Percentiles rank a stretch among this genome's conserved stretches.
phyloP scores from a whole-genome alignment of 768 basidiomycete genomes.

The Leccinum variicolor region DNA sequence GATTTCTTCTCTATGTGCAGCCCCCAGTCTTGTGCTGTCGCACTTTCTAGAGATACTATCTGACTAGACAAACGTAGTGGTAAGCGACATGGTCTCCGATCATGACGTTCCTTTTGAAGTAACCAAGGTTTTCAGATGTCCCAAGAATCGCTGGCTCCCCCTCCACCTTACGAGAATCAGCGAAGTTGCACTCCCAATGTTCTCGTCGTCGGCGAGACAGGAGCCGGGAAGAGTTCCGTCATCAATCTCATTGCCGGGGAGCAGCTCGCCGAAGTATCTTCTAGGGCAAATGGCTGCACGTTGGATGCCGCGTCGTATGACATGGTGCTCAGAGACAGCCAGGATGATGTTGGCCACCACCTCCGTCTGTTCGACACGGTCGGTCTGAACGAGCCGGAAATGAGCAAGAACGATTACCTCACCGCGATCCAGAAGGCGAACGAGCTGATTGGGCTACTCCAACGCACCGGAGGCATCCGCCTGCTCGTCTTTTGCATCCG shows the following conservation, averaged over 20 bases:
- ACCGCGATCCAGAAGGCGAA: conserved; percentile 28
- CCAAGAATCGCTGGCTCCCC: background rate
- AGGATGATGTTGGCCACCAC: conserved; percentile 1
- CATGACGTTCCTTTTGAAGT: background rate
- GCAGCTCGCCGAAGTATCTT: conserved; percentile 25
- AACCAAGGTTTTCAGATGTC: conserved; percentile 4
- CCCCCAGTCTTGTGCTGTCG: background rate
- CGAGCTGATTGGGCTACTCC: conserved; percentile 30
- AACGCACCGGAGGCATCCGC: conserved; percentile 23
- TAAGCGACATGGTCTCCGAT: conserved; percentile 2
- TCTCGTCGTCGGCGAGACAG: conserved; percentile 34
- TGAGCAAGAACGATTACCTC: conserved; percentile 19
- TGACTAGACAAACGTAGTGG: background rate
- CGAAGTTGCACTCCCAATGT: conserved; percentile 28
- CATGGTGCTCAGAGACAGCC: conserved; percentile 12
- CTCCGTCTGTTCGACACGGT: conserved; percentile 31
- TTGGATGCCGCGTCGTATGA: conserved; percentile 26
- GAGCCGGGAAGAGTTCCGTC: conserved; percentile 37
- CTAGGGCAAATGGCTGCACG: conserved; percentile 33
- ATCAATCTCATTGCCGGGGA: conserved; percentile 37
- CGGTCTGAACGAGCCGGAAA: conserved; percentile 28
- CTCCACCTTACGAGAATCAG: conserved; percentile 10
- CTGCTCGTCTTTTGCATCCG: conserved; percentile 34
- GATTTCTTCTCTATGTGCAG: background rate
- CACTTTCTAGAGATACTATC: background rate